Evolutionary conservation across 1,284 basidiomycete genomes (phyloP), one percentile per base, ranked within the genome.

Genomic region (Ustilago shanxiensis): DNA sequence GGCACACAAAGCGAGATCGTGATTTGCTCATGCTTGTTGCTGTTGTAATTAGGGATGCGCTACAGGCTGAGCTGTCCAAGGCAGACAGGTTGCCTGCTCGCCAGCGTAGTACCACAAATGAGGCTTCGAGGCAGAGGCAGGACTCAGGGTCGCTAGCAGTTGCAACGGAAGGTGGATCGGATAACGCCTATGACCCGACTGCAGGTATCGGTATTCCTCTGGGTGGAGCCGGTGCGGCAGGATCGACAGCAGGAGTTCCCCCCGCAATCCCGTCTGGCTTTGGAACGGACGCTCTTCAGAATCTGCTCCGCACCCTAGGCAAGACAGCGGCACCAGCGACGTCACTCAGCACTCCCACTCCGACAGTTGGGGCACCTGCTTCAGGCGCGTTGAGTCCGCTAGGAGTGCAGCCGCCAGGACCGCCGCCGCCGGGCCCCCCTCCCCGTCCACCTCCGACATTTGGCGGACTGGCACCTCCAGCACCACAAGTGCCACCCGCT

Each of bases 21-120:
- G 77, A 83, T 53, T 29, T 82, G 55, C 71, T 83, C n/a, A 44
- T 83, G 20, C 62, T 83, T 28, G 81, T 79, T 1, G 80, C 79
- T 3, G 82, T 83, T 9, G 66, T 83, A 7, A 71, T 78, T 41
- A 70, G 66, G n/a, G 79, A 75, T 31, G 66, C 80, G 24, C 29
- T 79, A 20, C 64, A 73, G 28, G 28, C 35, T 2, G 70, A 76
- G 41, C 55, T 71, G 51, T 49, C 50, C 0, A 69, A 60, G 20
- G 69, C 66, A 28, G 71, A 64, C 39, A 53, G 50, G 28, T 50
- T 44, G 24, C 35, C 33, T 24, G 50, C 39, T 18, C 65, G 60
- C 7, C 60, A 64, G 5, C 56, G 70, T 20, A 72, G 70, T 33
- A 28, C 28, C 10, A 72, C 70, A 20, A 64, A 64, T 11, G 70